Evolutionary conservation across 1,284 basidiomycete species (phyloP), one percentile per base, ranked within the genome.

Genomic region (Sporisorium iseilematis-ciliati): DNA sequence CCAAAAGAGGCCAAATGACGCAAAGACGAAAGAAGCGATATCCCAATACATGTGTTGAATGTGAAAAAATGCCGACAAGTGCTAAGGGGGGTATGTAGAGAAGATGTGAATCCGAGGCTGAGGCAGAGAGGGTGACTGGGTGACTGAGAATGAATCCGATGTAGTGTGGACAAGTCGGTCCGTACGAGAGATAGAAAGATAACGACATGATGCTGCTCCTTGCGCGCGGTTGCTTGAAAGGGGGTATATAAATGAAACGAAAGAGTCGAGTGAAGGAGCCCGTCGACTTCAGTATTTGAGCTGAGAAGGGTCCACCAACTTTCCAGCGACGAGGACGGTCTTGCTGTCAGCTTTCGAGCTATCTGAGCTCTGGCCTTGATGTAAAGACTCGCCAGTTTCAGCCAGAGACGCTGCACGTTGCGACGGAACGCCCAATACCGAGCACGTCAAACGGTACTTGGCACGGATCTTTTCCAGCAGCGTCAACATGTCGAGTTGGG

Each of bases 391-490:
- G 1, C 46, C 54, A 14, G 64, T 50, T 21, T 58, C 57, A 5
- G 71, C 50, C 25, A 62, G 45, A 2, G 48, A 35, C 21, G 40
- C 25, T 4, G 71, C 45, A 0, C 60, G 61, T 33, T 63, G 65
- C 0, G 93, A 91, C 38, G 90, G 87, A 8, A 93, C 88, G 38
- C 92, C 92, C n/a, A 97, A 87, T 0, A 90, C 89, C 0, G 94
- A 90, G 80, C 95, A 97, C 21, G 94, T 89, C 0, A 91, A 89
- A 78, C 92, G 92, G 86, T 97, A 97, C 77, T 93, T 89, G 3
- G 94, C 93, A 33, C 94, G 90, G 70, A 97, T 95, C 75, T 92
- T 91, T 43, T 91, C 90, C 65, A 96, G 89, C 25, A 95, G 89
- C 59, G 89, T 90, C 11, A 90, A 86, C 50, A 94, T 89, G 82